phyloP scores from a whole-genome alignment of 371 early-diverging fungal species.

The Haplosporangium sp. region DNA sequence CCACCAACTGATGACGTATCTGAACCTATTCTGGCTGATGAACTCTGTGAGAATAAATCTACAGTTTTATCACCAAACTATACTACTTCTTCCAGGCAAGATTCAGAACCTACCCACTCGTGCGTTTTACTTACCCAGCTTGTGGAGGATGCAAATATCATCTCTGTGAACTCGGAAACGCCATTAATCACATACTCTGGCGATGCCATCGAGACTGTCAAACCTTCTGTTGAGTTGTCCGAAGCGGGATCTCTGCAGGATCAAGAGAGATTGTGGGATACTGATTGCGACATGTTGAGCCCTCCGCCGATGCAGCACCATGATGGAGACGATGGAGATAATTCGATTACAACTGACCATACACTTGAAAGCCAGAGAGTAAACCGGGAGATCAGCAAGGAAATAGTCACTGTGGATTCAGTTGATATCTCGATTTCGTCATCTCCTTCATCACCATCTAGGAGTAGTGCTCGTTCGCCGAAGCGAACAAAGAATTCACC shows the following conservation, averaged over 20 bases:
- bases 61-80: not conserved
- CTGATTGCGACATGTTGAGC: conserved; percentile 26
- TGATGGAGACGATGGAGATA: conserved; percentile 5
- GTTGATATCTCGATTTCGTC: conserved; percentile 4
- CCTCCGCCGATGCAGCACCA: conserved; percentile 23
- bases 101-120: not conserved
- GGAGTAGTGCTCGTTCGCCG: conserved; percentile 3
- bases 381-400: not conserved
- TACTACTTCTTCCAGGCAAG: not conserved
- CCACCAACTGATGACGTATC: not conserved
- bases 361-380: not conserved
- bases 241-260: not conserved
- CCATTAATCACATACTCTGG: not conserved
- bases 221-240: not conserved
- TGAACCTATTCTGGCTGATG: not conserved
- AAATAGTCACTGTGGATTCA: not conserved
- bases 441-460: conserved; percentile 14
- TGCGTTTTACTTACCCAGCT: not conserved
- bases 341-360: not conserved
- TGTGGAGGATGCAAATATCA: not conserved
- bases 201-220: too few species aligned
- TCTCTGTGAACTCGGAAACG: not conserved
- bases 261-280: conserved; percentile 5
- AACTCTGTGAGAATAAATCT: not conserved
- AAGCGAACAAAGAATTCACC: conserved; percentile 3